Evolutionary conservation across 768 basidiomycete species (phyloP).

Genomic region (Tylopilus felleus): DNA sequence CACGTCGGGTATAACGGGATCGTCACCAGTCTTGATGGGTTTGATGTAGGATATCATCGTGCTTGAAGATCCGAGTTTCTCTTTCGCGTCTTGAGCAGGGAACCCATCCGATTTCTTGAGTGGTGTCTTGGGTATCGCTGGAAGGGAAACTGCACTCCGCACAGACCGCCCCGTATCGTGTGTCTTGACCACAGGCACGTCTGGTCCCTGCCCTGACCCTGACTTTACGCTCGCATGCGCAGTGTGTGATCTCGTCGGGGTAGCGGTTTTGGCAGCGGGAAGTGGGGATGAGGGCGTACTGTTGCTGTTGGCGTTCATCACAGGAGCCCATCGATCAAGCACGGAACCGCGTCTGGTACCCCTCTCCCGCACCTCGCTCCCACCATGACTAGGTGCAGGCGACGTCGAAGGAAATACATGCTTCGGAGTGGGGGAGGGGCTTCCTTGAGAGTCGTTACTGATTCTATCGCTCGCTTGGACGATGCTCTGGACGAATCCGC

Average conservation of each 20-base stretch:
- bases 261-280: slow-evolving; percentile 35
- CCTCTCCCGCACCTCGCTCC: slow-evolving; percentile 37
- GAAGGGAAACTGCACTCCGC: slow-evolving; percentile 43
- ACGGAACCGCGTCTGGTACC: slow-evolving; percentile 44
- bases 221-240: slow-evolving; percentile 30
- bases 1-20: slow-evolving; percentile 30
- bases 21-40: slow-evolving; percentile 46
- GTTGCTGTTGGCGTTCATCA: slow-evolving; percentile 27
- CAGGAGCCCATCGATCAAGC: slow-evolving; percentile 68
- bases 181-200: slow-evolving; percentile 22
- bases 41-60: slow-evolving; percentile 68
- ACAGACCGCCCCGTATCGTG: slow-evolving; percentile 35
- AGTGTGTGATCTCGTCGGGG: slow-evolving; percentile 40
- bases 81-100: slow-evolving; percentile 25
- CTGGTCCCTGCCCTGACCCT: slow-evolving; percentile 20
- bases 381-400: slow-evolving; percentile 34
- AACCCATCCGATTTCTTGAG: slow-evolving; percentile 21
- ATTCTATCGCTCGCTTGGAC: slow-evolving; percentile 65
- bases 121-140: slow-evolving; percentile 31
- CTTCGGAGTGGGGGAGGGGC: slow-evolving; percentile 29
- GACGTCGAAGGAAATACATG: slow-evolving; percentile 27
- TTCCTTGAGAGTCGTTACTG: slow-evolving; percentile 33
- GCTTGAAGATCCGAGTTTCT: slow-evolving; percentile 67
- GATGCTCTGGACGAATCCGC: slow-evolving; percentile 83
- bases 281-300: slow-evolving; percentile 37